Conservation (phyloP, 768 basidiomycete species). For the Hericium rajendrae region DNA sequence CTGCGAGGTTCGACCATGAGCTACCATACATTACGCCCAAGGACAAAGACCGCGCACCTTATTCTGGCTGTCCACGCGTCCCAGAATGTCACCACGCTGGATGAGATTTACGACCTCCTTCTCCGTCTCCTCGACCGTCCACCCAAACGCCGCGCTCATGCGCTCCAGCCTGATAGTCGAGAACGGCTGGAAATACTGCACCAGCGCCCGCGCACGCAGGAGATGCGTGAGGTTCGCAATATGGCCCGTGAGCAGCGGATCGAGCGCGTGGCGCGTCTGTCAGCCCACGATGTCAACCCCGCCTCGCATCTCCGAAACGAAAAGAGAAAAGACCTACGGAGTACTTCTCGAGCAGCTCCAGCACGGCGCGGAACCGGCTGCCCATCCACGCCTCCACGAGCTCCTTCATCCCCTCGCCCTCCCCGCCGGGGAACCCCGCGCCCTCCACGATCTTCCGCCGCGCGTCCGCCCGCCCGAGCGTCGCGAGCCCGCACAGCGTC, state of each 20-base stretch:
- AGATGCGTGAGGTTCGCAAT: conserved; percentile 51
- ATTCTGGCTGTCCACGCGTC: conserved; percentile 81
- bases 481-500: conserved; percentile 76
- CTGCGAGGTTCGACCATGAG: conserved; percentile 20
- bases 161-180: conserved; percentile 70
- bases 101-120: conserved; percentile 70
- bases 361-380: conserved; percentile 77
- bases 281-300: neutral
- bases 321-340: conserved; percentile 40
- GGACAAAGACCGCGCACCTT: conserved; percentile 38
- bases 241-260: conserved; percentile 69
- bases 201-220: conserved; percentile 69
- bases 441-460: conserved; percentile 52
- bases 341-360: conserved; percentile 63
- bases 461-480: conserved; percentile 59
- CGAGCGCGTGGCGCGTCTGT: conserved; percentile 72
- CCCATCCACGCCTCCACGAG: conserved; percentile 79
- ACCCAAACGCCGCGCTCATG: conserved; percentile 84
- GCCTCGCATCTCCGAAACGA: neutral
- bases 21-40: neutral
- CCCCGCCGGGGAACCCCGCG: conserved; percentile 8
- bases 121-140: conserved; percentile 64
- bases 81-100: conserved; percentile 67
- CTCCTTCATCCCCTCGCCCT: conserved; percentile 40
- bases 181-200: conserved; percentile 90